These are phyloP conservation scores for Seiridium unicorne DNA, from an alignment of 2,329 filamentous ascomycete genomes.

Conservation along the genomic window DNA sequence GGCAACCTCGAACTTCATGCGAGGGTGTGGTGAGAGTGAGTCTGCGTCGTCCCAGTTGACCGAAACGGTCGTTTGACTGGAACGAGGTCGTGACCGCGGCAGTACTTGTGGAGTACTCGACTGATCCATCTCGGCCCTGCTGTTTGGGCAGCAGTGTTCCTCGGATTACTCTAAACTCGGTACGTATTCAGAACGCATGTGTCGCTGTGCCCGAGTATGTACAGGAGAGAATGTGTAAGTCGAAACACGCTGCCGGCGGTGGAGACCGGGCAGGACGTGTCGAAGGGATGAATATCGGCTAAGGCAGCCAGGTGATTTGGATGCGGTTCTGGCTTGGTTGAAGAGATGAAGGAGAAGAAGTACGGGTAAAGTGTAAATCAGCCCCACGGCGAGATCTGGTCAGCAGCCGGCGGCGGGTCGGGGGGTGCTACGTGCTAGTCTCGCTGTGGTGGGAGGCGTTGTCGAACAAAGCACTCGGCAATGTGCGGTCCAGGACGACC, in stretches of 20 bases:
- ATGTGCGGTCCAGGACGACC: too few species aligned
- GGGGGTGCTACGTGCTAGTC: neutral
- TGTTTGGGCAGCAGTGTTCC: neutral
- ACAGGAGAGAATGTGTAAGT: neutral
- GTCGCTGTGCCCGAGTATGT: neutral
- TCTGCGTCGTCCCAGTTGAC: conserved; percentile 46
- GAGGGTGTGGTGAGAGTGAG: conserved; percentile 34
- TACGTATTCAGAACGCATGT: neutral
- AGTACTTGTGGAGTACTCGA: conserved; percentile 14
- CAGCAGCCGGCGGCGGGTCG: neutral
- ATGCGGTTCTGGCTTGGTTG: neutral
- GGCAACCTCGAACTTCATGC: conserved; percentile 56
- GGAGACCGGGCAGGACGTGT: neutral
- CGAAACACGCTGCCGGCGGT: neutral
- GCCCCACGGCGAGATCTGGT: conserved; percentile 3
- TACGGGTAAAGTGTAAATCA: neutral
- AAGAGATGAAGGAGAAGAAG: neutral
- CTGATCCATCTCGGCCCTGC: conserved; percentile 6
- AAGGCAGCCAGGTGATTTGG: neutral
- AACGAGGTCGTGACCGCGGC: conserved; percentile 30
- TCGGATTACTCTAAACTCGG: neutral
- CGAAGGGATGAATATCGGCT: neutral
- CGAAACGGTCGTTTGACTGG: conserved; percentile 40
- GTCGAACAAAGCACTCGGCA: too few species aligned
- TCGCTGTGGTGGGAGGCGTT: too few species aligned